Percentiles rank a stretch among this genome's conserved stretches.
Evolutionary conservation across 139 green algal genomes (phyloP).

Genomic region (Mychonastes homosphaera): DNA sequence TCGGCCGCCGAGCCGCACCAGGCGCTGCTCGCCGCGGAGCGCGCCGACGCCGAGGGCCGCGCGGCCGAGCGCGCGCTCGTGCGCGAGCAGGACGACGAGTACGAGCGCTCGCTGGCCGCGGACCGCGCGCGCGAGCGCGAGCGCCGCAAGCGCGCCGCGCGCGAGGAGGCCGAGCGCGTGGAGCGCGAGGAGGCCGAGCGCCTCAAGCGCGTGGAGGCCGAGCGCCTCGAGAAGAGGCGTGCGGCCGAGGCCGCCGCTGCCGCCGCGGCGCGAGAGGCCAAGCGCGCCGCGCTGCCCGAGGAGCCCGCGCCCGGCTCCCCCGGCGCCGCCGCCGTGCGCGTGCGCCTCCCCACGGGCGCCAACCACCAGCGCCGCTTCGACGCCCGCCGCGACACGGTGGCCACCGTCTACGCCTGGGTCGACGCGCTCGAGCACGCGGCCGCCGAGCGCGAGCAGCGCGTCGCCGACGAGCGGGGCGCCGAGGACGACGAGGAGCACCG

Average conservation of each 20-base stretch:
- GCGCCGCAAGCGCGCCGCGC: conserved; percentile 20
- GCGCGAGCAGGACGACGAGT: conserved; percentile 70
- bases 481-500: conserved; percentile 66
- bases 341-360: conserved; percentile 59
- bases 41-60: conserved; percentile 44
- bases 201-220: background rate
- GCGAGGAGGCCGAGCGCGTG: conserved; percentile 17
- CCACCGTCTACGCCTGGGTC: conserved; percentile 5
- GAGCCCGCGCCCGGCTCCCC: conserved; percentile 32
- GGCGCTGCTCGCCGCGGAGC: conserved; percentile 42
- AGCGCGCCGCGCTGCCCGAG: conserved; percentile 30
- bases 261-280: conserved; percentile 27
- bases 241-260: conserved; percentile 24
- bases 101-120: conserved; percentile 49
- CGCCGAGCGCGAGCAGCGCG: background rate
- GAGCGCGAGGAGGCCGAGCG: conserved; percentile 16
- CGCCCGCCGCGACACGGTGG: conserved; percentile 30
- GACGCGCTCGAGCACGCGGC: conserved; percentile 1
- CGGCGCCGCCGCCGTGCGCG: conserved; percentile 38
- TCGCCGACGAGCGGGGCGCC: background rate
- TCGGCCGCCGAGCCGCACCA: conserved; percentile 35
- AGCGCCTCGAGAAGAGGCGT: conserved; percentile 23
- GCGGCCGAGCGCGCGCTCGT: conserved; percentile 42
- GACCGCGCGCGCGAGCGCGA: conserved; percentile 38
- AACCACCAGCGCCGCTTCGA: conserved; percentile 55